Conservation (phyloP, 495 filamentous ascomycete genomes). For the Hypomontagnella monticulosa region DNA sequence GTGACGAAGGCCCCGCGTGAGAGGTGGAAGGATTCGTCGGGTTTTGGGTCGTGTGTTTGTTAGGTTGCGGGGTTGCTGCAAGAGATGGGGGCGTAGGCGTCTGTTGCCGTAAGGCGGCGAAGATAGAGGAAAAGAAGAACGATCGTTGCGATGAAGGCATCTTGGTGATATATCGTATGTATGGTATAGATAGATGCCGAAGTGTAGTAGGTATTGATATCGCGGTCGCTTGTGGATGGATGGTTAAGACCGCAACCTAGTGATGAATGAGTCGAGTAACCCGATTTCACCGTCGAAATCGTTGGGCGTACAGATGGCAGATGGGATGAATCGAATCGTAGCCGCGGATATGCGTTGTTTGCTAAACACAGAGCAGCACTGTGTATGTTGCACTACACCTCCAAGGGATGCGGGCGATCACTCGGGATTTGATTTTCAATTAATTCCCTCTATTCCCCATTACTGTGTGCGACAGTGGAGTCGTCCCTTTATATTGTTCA, state of each 20-base stretch:
- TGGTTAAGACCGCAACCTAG: neutral
- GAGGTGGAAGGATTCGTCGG: conserved; percentile 38
- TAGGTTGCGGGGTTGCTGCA: conserved; percentile 51
- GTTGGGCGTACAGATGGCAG: conserved; percentile 3
- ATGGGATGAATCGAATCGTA: conserved; percentile 1
- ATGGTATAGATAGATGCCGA: neutral
- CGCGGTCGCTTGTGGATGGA: neutral
- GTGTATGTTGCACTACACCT: too few species aligned
- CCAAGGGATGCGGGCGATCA: too few species aligned
- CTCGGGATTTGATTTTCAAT: neutral
- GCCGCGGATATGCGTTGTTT: conserved; percentile 21
- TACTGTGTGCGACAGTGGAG: neutral
- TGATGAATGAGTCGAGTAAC: too few species aligned
- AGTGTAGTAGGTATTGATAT: neutral
- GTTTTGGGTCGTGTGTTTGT: conserved; percentile 52
- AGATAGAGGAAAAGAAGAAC: conserved; percentile 83
- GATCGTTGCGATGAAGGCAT: conserved; percentile 79
- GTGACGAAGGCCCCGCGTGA: conserved; percentile 54
- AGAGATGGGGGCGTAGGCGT: conserved; percentile 47
- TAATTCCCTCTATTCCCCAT: neutral
- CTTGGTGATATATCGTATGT: conserved; percentile 28
- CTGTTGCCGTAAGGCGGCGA: conserved; percentile 78
- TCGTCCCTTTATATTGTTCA: neutral
- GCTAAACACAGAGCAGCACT: neutral
- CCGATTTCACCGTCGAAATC: neutral